Conservation (phyloP, 768 basidiomycete genomes). For the Lactifluus piperatus region DNA sequence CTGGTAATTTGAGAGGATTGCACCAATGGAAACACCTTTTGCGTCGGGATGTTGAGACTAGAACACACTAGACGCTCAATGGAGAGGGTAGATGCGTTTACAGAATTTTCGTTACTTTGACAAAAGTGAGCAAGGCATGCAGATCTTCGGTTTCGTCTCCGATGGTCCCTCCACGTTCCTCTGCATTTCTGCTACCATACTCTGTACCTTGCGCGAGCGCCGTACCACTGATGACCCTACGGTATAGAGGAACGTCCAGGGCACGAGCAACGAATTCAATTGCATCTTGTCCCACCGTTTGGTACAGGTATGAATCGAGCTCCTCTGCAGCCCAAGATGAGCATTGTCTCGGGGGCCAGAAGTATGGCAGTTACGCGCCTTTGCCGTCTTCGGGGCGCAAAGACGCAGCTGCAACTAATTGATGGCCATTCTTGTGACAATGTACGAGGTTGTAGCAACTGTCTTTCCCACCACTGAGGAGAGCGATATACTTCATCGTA, state of each 20-base stretch:
- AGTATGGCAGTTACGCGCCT: constrained; percentile 44
- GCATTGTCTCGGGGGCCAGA: constrained; percentile 18
- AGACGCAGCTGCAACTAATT: constrained; percentile 82
- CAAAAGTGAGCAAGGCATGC: constrained; percentile 54
- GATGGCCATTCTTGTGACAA: constrained; percentile 77
- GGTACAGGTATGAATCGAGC: constrained; percentile 96
- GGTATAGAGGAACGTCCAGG: constrained; percentile 78
- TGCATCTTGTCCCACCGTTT: constrained; percentile 96
- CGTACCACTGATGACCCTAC: constrained; percentile 68
- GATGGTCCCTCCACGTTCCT: constrained; percentile 37
- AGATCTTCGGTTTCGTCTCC: constrained; percentile 99
- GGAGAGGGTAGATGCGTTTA: not conserved
- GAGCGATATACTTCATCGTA: constrained; percentile 85
- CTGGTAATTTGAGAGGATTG: constrained; percentile 96
- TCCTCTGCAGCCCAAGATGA: constrained; percentile 58
- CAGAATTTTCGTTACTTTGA: constrained; percentile 49
- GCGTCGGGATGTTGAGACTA: constrained; percentile 74
- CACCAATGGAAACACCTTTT: constrained; percentile 85
- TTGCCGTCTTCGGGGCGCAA: constrained; percentile 76
- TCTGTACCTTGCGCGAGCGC: constrained; percentile 77
- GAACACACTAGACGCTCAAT: constrained; percentile 10
- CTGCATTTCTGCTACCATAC: constrained; percentile 65
- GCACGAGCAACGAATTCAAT: constrained; percentile 81
- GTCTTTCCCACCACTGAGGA: constrained; percentile 97
- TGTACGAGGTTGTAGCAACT: constrained; percentile 93